Conservation (phyloP, 108 stramenopile species). For the Nitzschia palea region DNA sequence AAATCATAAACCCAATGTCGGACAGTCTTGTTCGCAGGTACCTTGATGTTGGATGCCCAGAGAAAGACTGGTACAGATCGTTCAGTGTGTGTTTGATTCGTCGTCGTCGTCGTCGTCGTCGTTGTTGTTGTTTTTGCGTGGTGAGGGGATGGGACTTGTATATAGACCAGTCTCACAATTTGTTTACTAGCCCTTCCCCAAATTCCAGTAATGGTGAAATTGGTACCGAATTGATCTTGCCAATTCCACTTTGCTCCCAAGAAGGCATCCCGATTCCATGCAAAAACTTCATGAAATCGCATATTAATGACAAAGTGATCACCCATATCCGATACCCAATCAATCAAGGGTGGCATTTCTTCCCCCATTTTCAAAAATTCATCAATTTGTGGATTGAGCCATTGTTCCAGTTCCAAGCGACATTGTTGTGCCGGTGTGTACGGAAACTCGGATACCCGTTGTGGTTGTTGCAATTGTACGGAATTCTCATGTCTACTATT, state of each 20-base stretch:
- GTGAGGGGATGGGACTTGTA: not conserved
- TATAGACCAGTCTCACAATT: not conserved
- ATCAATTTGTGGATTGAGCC: not conserved
- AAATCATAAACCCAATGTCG: not conserved
- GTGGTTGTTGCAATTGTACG: too few relatives aligned
- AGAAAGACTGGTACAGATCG: not conserved
- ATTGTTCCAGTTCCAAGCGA: not conserved
- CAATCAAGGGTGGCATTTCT: not conserved
- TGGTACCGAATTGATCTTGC: not conserved
- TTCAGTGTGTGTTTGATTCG: too few relatives aligned
- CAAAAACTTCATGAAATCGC: not conserved
- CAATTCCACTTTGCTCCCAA: not conserved
- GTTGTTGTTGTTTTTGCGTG: not conserved
- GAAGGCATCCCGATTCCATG: not conserved
- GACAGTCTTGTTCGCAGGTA: not conserved
- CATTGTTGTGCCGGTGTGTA: not conserved
- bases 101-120: too few relatives aligned
- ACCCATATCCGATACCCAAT: not conserved
- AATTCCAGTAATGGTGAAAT: not conserved
- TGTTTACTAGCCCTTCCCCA: not conserved
- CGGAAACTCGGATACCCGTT: too few relatives aligned
- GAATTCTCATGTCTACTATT: too few relatives aligned
- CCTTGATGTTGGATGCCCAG: not conserved
- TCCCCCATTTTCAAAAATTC: not conserved
- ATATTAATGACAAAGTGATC: not conserved